A percentile compares a stretch with the other conserved stretches of the same genome.
phyloP scores from a whole-genome alignment of 1,284 basidiomycete genomes.

The Rugiboletus extremiorientalis region DNA sequence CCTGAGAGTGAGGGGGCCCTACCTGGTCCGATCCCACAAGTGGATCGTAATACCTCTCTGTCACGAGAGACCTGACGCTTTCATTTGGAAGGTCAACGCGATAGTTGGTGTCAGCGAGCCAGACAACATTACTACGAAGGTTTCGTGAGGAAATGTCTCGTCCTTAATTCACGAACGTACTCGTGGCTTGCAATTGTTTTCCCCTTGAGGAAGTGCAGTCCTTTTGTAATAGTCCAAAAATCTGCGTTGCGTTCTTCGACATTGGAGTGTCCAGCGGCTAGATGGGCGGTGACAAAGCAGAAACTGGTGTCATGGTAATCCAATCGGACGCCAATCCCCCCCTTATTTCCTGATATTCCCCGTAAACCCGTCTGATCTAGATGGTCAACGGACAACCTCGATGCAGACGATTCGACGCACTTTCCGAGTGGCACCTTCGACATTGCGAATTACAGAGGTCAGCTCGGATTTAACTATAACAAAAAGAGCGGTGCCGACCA shows the following conservation, averaged over 20 bases:
- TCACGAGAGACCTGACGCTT: constrained; percentile 66
- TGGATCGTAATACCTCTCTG: constrained; percentile 65
- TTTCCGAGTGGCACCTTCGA: constrained; percentile 92
- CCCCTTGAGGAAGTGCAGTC: constrained; percentile 85
- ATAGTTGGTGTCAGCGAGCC: constrained; percentile 96
- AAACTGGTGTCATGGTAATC: constrained; percentile 90
- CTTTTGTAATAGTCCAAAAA: constrained; percentile 84
- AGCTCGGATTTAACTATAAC: constrained; percentile 81
- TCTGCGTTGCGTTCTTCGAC: constrained; percentile 91
- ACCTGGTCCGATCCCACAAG: constrained; percentile 88
- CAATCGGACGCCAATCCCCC: constrained; percentile 90
- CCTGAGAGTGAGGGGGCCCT: constrained; percentile 8
- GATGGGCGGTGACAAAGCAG: constrained; percentile 94
- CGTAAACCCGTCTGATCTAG: constrained; percentile 84
- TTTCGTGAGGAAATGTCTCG: constrained; percentile 8
- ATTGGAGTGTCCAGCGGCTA: constrained; percentile 92
- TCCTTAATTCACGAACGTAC: constrained; percentile 45
- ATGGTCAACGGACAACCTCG: not conserved
- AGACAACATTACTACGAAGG: constrained; percentile 74
- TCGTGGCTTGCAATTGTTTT: constrained; percentile 90
- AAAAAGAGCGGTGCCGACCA: constrained; percentile 93
- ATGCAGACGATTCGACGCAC: constrained; percentile 37
- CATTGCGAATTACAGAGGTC: constrained; percentile 79
- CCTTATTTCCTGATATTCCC: constrained; percentile 98
- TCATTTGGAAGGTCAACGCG: constrained; percentile 88